Percentiles rank a stretch among this genome's conserved stretches.
Evolutionary conservation across 2,329 filamentous ascomycete genomes (phyloP).

Genomic region (Xylaria sp.): DNA sequence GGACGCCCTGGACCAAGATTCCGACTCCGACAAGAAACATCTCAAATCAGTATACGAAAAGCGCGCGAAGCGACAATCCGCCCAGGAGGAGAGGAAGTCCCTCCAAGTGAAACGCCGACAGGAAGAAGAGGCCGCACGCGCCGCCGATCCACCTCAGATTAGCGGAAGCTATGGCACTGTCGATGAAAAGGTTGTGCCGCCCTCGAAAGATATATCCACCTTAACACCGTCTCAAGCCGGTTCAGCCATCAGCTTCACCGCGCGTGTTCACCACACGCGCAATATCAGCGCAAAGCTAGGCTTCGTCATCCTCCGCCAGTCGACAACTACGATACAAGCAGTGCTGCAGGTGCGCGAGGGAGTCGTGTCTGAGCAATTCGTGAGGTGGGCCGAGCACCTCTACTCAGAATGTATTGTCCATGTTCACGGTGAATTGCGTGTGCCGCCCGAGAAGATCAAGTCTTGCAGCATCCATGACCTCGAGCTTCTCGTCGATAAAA

Average conservation of each 20-base stretch:
- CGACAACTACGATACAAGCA: constrained; percentile 84
- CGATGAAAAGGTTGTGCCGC: constrained; percentile 56
- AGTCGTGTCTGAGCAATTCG: constrained; percentile 76
- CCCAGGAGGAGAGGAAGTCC: constrained; percentile 51
- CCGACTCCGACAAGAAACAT: constrained; percentile 49
- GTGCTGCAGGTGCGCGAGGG: constrained; percentile 71
- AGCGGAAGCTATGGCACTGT: constrained; percentile 47
- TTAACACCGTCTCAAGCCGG: constrained; percentile 62
- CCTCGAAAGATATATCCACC: constrained; percentile 49
- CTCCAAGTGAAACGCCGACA: constrained; percentile 50
- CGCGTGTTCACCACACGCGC: constrained; percentile 81
- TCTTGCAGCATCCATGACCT: constrained; percentile 80
- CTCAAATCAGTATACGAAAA: constrained; percentile 51
- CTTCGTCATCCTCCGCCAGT: constrained; percentile 88
- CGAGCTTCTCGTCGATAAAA: constrained; percentile 74
- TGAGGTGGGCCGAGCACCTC: constrained; percentile 88
- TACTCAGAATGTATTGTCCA: constrained; percentile 82
- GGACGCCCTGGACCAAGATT: constrained; percentile 47
- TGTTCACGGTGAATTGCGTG: constrained; percentile 78
- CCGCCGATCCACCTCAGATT: constrained; percentile 45
- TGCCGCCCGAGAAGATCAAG: constrained; percentile 78
- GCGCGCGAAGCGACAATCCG: constrained; percentile 50
- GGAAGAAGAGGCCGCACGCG: constrained; percentile 50
- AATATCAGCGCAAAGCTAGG: constrained; percentile 84
- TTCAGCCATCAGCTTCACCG: constrained; percentile 73